Evolutionary conservation across 2,329 filamentous ascomycete genomes (phyloP).

Genomic region (Apiospora rasikravindrae): DNA sequence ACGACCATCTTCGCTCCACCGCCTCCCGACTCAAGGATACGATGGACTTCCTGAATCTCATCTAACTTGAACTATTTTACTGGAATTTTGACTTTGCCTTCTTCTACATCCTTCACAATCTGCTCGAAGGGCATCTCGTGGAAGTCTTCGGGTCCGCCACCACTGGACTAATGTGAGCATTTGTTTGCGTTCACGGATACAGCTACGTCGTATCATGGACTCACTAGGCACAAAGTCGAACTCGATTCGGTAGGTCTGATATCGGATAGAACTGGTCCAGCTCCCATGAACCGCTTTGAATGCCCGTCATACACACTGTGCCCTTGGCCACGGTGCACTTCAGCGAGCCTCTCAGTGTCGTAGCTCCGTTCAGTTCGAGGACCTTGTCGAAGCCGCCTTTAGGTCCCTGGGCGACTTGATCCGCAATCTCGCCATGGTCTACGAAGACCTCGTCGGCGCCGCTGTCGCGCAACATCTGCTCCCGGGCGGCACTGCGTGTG

Average conservation of each 20-base stretch:
- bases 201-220: neutral
- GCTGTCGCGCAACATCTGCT: slow-evolving; percentile 42
- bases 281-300: slow-evolving; percentile 31
- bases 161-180: neutral
- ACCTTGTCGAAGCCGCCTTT: slow-evolving; percentile 48
- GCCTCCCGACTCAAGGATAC: slow-evolving; percentile 29
- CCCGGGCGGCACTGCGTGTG: slow-evolving; percentile 43
- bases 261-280: slow-evolving; percentile 27
- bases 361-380: slow-evolving; percentile 51
- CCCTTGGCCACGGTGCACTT: slow-evolving; percentile 44
- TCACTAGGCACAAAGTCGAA: slow-evolving; percentile 25
- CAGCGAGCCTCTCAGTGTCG: slow-evolving; percentile 49
- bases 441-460: slow-evolving; percentile 50
- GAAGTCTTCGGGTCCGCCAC: slow-evolving; percentile 28
- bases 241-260: slow-evolving; percentile 26
- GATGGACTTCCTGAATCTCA: slow-evolving; percentile 30
- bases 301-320: slow-evolving; percentile 50
- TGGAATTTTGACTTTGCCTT: slow-evolving; percentile 28
- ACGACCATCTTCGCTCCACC: slow-evolving; percentile 31
- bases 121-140: slow-evolving; percentile 30
- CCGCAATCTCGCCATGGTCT: slow-evolving; percentile 47
- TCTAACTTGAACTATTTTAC: slow-evolving; percentile 29
- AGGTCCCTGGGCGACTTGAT: slow-evolving; percentile 37
- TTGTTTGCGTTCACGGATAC: neutral
- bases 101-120: slow-evolving; percentile 28